Base-by-base conservation (phyloP, 306 rosid species). In the Prunus mongolica region DNA sequence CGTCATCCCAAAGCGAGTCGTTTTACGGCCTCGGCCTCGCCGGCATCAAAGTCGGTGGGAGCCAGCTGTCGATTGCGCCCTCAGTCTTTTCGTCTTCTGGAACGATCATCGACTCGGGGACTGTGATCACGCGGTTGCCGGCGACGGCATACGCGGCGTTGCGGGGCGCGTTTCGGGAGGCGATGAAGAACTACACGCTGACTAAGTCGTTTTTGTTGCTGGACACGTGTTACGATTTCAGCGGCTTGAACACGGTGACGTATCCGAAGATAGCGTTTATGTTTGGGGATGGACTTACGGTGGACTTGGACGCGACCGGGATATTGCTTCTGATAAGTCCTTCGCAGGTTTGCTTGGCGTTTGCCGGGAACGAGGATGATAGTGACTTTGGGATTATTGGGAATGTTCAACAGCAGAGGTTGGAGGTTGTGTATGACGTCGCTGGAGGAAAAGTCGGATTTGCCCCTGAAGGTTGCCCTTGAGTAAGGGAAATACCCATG, bases 351-450 rank as follows among this genome's bases (percentile, higher is more conserved):
- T 93, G 98, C 34, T 58, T 93, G 62, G 98, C 89, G 0, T 91
- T 93, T 50, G 91, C 98, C 0, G 67, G 82, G 0, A 93, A 91
- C 25, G 24, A 16, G 0, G 89, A 81, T 65, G 93, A 81, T 1
- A 75, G 79, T 0, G 80, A 74, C 18, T 7, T 84, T 14, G 65
- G 88, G 1, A 89, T 93, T 1, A 79, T 89, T 2, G 98, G 98
- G 38, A 93, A 91, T 74, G 90, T 87, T 44, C 98, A 93, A 46
- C 98, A 93, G 67, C 88, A 55, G 41, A 85, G 88, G 12, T 6
- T 87, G 16, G 76, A 86, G 47, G 93, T 93, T 66, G 87, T 89
- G 1, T 91, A 93, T 68, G 97, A 93, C 73, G 79, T 88, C 51
- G 90, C 81, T 12, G 84, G 80, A 44, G 85, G 88, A 1, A 90